Evolutionary conservation across 1,139 yeast species (phyloP).

Genomic region (Suhomyces maxii): DNA sequence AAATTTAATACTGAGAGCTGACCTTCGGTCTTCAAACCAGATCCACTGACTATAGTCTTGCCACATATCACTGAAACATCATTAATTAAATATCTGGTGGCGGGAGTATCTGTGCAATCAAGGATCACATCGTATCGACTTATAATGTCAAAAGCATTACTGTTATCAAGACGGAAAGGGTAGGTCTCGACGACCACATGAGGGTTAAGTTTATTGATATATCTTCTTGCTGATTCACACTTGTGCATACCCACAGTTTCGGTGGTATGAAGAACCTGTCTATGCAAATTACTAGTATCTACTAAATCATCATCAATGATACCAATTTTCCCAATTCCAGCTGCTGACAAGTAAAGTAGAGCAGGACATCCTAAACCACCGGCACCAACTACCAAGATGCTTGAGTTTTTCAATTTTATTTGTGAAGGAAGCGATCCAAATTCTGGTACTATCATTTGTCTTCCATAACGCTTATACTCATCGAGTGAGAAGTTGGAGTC

Average conservation of each 20-base stretch:
- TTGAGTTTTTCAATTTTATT: conserved; percentile 52
- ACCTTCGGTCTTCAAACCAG: conserved; percentile 90
- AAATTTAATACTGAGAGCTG: conserved; percentile 79
- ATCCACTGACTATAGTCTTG: conserved; percentile 82
- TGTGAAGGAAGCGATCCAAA: conserved; percentile 63
- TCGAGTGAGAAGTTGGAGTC: conserved; percentile 42
- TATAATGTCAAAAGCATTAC: conserved; percentile 66
- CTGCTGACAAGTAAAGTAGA: conserved; percentile 76
- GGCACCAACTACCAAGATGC: conserved; percentile 83
- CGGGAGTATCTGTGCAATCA: conserved; percentile 95
- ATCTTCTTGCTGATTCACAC: conserved; percentile 71
- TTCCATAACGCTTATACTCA: conserved; percentile 83
- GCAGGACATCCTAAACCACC: conserved; percentile 98
- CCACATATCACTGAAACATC: conserved; percentile 76
- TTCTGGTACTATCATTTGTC: conserved; percentile 91
- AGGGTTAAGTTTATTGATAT: conserved; percentile 62
- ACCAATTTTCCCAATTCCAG: conserved; percentile 85
- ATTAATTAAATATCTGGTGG: conserved; percentile 79
- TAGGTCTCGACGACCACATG: conserved; percentile 55
- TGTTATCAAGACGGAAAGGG: conserved; percentile 50
- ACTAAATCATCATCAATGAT: conserved; percentile 86
- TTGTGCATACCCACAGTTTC: conserved; percentile 67
- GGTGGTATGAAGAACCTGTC: conserved; percentile 81
- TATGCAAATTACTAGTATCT: conserved; percentile 80
- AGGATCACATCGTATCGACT: conserved; percentile 69